These are phyloP conservation scores for Hyphodiscus hymeniophilus DNA, from an alignment of 495 filamentous ascomycete genomes.

Conservation along the genomic window DNA sequence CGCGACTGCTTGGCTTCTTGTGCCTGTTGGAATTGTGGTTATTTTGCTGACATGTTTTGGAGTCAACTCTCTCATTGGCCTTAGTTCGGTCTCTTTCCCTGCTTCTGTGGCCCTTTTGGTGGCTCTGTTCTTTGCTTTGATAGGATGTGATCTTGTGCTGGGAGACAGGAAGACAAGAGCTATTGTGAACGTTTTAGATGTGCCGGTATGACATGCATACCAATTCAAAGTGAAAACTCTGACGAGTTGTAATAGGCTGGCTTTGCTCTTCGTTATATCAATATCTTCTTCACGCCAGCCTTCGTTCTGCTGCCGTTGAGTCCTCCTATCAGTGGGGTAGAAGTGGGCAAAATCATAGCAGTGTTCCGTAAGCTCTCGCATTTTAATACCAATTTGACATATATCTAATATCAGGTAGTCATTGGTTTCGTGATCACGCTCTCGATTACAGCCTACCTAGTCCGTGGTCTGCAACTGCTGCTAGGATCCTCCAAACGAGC, in stretches of 20 bases:
- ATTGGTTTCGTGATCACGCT: slow-evolving; percentile 41
- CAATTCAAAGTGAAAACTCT: not conserved
- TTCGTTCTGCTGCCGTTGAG: slow-evolving; percentile 45
- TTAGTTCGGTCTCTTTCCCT: slow-evolving; percentile 42
- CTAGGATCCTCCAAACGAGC: slow-evolving; percentile 39
- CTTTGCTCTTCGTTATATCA: slow-evolving; percentile 48
- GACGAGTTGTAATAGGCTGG: slow-evolving; percentile 29
- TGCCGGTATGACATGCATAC: slow-evolving; percentile 32
- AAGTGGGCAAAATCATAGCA: slow-evolving; percentile 45
- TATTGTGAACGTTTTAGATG: slow-evolving; percentile 36
- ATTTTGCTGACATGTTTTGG: slow-evolving; percentile 44
- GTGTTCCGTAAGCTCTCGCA: slow-evolving; percentile 40
- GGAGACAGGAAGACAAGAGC: slow-evolving; percentile 36
- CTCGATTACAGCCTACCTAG: slow-evolving; percentile 38
- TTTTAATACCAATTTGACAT: no score
- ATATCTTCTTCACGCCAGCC: slow-evolving; percentile 41
- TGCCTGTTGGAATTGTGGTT: slow-evolving; percentile 36
- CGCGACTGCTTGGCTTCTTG: slow-evolving; percentile 38
- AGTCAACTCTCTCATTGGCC: slow-evolving; percentile 37
- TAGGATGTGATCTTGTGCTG: slow-evolving; percentile 32
- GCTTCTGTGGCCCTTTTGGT: slow-evolving; percentile 45
- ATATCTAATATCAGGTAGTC: slow-evolving; percentile 24
- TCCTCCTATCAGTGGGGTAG: slow-evolving; percentile 37
- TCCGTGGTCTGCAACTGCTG: slow-evolving; percentile 38
- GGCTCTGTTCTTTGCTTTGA: slow-evolving; percentile 36